Conservation (phyloP, 176 grass and related monocot species). For the Lolium rigidum region DNA sequence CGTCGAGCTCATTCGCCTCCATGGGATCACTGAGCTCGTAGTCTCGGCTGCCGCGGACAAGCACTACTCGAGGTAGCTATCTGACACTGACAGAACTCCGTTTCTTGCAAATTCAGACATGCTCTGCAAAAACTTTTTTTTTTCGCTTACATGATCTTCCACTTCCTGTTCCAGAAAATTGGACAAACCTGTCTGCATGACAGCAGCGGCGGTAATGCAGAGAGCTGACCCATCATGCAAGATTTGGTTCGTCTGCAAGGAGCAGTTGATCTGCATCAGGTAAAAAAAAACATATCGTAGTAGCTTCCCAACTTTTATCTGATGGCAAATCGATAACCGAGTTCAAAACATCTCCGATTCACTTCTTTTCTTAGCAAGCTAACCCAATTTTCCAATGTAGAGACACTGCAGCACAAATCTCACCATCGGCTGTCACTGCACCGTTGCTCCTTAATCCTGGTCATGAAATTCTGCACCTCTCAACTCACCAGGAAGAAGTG, state of each 20-base stretch:
- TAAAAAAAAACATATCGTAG: conserved; percentile 11
- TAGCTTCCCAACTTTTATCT: conserved; percentile 7
- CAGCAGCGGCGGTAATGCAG: conserved; percentile 58
- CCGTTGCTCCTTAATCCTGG: conserved; percentile 12
- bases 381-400: not conserved
- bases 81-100: not conserved
- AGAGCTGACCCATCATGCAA: conserved; percentile 70
- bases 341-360: conserved; percentile 2
- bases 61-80: conserved; percentile 60
- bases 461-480: conserved; percentile 17
- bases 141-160: not conserved
- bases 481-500: conserved; percentile 43
- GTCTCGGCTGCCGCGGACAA: conserved; percentile 65
- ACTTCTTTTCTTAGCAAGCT: not conserved
- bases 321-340: too few relatives aligned
- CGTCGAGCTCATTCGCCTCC: conserved; percentile 51
- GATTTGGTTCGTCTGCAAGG: conserved; percentile 66
- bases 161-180: conserved; percentile 50
- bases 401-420: conserved; percentile 18
- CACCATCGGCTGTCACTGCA: conserved; percentile 8
- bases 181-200: conserved; percentile 46
- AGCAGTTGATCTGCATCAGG: conserved; percentile 66
- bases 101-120: conserved; percentile 13
- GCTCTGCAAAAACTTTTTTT: too few relatives aligned
- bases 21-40: conserved; percentile 54